These are phyloP conservation scores for Neospora caninum DNA, from an alignment of 169 alveolate species.

Conservation along the genomic window DNA sequence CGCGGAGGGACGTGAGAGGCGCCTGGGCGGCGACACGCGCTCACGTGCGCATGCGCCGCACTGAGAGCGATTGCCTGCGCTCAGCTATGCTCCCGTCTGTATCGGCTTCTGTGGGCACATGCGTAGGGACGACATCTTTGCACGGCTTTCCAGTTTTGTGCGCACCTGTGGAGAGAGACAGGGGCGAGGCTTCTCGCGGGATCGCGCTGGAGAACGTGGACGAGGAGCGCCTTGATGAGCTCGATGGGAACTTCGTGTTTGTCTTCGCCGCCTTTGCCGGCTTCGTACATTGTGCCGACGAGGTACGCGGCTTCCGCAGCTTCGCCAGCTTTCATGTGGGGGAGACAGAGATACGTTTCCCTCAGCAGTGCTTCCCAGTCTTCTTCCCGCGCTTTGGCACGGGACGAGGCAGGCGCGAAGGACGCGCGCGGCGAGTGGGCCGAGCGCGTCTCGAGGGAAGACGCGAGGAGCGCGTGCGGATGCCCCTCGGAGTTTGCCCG, in stretches of 20 bases:
- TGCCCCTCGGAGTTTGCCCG: background rate
- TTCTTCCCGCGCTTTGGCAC: background rate
- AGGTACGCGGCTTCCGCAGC: constrained; percentile 13
- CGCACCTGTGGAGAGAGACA: background rate
- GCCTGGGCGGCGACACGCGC: too few species aligned
- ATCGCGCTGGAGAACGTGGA: background rate
- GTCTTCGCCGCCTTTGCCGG: background rate
- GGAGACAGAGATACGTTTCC: background rate
- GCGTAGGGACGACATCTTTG: too few species aligned
- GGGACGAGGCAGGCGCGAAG: background rate
- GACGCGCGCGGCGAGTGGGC: background rate
- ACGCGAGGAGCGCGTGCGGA: background rate
- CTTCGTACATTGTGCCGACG: background rate
- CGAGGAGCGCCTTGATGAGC: background rate
- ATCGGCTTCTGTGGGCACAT: too few species aligned
- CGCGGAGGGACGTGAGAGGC: too few species aligned
- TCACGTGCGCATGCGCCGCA: too few species aligned
- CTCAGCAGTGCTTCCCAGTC: constrained; percentile 1
- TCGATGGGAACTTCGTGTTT: background rate
- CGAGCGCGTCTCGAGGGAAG: background rate
- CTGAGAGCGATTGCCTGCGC: too few species aligned
- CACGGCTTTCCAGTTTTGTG: too few species aligned
- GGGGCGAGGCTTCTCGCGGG: background rate
- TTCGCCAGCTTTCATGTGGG: background rate
- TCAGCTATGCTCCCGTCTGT: too few species aligned